Evolutionary conservation across 2,329 filamentous ascomycete genomes (phyloP).

Genomic region (Aureobasidium vineae): DNA sequence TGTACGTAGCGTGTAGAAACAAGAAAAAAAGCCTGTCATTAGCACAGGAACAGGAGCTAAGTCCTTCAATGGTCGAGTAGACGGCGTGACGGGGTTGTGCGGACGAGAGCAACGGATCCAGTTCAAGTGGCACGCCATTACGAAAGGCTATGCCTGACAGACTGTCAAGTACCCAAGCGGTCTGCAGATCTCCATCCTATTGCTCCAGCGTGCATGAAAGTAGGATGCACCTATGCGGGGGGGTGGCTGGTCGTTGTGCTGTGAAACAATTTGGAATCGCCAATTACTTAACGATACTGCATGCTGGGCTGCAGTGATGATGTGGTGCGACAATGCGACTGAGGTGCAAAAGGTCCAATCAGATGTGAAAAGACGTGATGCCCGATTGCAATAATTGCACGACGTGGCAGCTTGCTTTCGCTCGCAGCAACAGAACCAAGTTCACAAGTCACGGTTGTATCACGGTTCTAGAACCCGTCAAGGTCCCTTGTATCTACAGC

Average conservation of each 20-base stretch:
- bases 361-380: neutral
- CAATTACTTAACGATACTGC: conserved; percentile 8
- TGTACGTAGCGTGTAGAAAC: neutral
- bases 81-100: conserved; percentile 16
- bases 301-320: conserved; percentile 7
- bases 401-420: conserved; percentile 13
- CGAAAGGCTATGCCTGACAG: conserved; percentile 19
- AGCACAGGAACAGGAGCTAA: conserved; percentile 1
- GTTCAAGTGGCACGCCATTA: conserved; percentile 15
- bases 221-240: conserved; percentile 17
- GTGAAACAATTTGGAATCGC: conserved; percentile 12
- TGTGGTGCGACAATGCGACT: conserved; percentile 6
- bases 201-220: conserved; percentile 8
- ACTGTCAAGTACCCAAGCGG: conserved; percentile 21
- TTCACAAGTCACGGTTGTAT: conserved; percentile 1
- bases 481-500: neutral
- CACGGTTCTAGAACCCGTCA: conserved; percentile 20
- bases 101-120: neutral
- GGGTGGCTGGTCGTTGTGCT: conserved; percentile 3
- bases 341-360: neutral
- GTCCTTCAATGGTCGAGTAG: neutral
- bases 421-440: conserved; percentile 9
- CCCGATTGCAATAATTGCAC: neutral
- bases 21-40: conserved; percentile 1
- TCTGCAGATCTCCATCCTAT: conserved; percentile 22